phyloP scores from a whole-genome alignment of 2,329 filamentous ascomycete species.

The Podosphaera aphanis region DNA sequence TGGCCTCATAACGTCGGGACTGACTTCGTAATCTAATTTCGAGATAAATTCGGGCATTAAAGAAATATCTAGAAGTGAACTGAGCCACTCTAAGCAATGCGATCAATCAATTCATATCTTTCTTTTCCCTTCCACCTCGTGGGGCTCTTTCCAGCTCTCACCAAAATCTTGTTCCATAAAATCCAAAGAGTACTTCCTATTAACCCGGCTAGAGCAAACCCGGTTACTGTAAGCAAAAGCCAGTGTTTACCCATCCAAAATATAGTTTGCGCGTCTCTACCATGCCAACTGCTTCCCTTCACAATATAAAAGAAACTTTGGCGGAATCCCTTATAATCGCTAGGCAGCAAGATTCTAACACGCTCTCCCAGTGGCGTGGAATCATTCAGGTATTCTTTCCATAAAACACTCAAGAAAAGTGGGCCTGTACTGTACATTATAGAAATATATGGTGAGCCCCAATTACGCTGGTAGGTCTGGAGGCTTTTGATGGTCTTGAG shows the following conservation, averaged over 20 bases:
- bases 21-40: too few species aligned
- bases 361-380: conserved; percentile 25
- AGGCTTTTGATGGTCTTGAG: conserved; percentile 42
- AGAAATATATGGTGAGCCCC: conserved; percentile 41
- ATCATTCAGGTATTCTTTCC: conserved; percentile 45
- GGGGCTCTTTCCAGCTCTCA: conserved; percentile 4
- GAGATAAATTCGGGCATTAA: too few species aligned
- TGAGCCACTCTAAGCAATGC: conserved; percentile 9
- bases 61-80: too few species aligned
- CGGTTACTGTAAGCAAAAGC: conserved; percentile 17
- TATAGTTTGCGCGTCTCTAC: conserved; percentile 22
- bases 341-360: conserved; percentile 43
- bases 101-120: conserved; percentile 14
- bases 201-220: conserved; percentile 14
- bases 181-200: conserved; percentile 12
- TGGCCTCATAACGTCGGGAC: too few species aligned
- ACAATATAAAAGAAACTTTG: conserved; percentile 46
- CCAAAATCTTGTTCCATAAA: conserved; percentile 12
- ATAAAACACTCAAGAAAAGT: conserved; percentile 50
- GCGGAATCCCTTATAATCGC: conserved; percentile 41
- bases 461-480: conserved; percentile 43
- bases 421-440: conserved; percentile 63
- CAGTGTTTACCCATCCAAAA: conserved; percentile 26
- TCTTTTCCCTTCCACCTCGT: conserved; percentile 7
- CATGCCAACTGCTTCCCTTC: conserved; percentile 24